Evolutionary conservation across 306 rosid species (phyloP), one percentile per base, ranked within the genome.

Genomic region (Quercus engelmannii): DNA sequence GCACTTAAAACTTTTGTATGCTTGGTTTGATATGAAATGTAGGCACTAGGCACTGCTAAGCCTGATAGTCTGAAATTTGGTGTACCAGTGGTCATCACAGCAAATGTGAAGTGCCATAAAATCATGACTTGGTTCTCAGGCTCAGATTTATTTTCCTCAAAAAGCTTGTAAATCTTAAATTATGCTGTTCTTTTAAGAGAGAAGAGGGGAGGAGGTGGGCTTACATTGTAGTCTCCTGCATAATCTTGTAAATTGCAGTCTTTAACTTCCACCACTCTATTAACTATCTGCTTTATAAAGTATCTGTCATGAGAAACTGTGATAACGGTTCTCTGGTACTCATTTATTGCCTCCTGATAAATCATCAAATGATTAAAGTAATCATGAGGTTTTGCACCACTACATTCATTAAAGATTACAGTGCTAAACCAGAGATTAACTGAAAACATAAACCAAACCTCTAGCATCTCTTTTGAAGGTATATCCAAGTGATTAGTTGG

Each of bases 391-490:
- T 55, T 17, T 19, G 54, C 20, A 33, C 68, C 33, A 25, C 68
- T 23, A 30, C 23, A 55, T 38, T 69, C 10, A 41, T 17, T 2
- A 38, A 18, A n/a, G 41, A 20, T 12, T 6, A 74, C 19, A 59
- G 25, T 12, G 46, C 15, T 51, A 70, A 76, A 59, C 69, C 5
- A 74, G 38, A 82, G 64, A 78, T 80, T 30, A 74, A 20, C 59
- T 38, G 74, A 61, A 61, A 33, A 78, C 77, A 63, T 30, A 51
- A 55, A 67, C 46, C 83, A 76, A 79, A 90, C 99, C 99, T 92
- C 99, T 17, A 95, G 98, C 99, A 95, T 95, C 85, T 95, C 98
- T 86, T 95, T 95, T 54, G 99, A 90, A 80, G 99, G 99, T 87
- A 95, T 92, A 82, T 95, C 98, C 92, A 95, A 86, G 90, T 95